A percentile compares a stretch with the other conserved stretches of the same genome.
These are phyloP conservation scores for Coemansia sp. DNA, from an alignment of 192 early-diverging fungal species.

Conservation along the genomic window DNA sequence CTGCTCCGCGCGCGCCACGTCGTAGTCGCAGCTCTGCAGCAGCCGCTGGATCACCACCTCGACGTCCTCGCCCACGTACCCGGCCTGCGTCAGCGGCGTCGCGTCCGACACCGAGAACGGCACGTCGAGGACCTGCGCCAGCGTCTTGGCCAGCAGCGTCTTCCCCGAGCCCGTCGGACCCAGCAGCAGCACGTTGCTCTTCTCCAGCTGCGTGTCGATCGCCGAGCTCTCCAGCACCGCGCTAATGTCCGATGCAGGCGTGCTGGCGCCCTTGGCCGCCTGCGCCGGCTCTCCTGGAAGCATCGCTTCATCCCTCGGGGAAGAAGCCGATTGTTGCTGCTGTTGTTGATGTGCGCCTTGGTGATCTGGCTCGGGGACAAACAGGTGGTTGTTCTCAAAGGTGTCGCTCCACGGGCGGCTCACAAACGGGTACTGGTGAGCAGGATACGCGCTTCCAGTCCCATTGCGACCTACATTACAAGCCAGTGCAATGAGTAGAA, in stretches of 20 bases:
- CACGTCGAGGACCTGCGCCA: conserved; percentile 79
- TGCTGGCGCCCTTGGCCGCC: background rate
- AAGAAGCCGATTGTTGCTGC: background rate
- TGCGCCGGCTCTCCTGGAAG: background rate
- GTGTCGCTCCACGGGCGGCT: conserved; percentile 45
- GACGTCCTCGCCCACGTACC: conserved; percentile 91
- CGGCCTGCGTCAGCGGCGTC: conserved; percentile 87
- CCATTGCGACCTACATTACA: conserved; percentile 32
- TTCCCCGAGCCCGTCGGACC: conserved; percentile 87
- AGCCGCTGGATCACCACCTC: conserved; percentile 81
- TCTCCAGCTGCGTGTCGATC: conserved; percentile 67
- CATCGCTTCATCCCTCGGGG: background rate
- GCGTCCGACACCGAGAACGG: conserved; percentile 90
- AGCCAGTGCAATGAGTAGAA: background rate
- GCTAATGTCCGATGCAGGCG: background rate
- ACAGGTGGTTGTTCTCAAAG: conserved; percentile 38
- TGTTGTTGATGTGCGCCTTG: background rate
- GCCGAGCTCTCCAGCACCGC: background rate
- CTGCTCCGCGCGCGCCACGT: conserved; percentile 78
- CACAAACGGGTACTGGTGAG: conserved; percentile 40
- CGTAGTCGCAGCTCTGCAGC: conserved; percentile 85
- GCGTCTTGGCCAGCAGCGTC: conserved; percentile 77
- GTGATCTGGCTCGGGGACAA: conserved; percentile 17
- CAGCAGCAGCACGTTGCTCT: conserved; percentile 85
- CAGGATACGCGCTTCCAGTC: conserved; percentile 35